Evolutionary conservation across 2,329 filamentous ascomycete species (phyloP), one percentile per base, ranked within the genome.

Genomic region (Colletotrichum sansevieriae): DNA sequence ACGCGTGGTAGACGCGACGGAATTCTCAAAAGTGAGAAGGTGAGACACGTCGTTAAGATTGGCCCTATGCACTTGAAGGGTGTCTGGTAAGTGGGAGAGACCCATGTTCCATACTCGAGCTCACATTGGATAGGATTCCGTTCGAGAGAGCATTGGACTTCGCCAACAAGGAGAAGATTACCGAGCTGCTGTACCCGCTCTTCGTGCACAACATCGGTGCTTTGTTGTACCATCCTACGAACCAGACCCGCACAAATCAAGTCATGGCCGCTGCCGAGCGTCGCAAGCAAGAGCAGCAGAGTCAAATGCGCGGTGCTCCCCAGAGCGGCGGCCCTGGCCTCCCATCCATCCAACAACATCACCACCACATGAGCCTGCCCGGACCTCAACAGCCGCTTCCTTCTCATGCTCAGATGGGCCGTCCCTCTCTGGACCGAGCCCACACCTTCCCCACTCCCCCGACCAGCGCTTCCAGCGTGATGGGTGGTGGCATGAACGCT

Each of bases 91-190:
- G 92, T 83, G 67, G 20, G 10, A 25, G 51, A 37, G 13, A 35
- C 25, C 6, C 41, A 49, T 20, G 18, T 3, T 22, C 43, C 18
- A 15, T 54, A 41, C 9, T 37, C 7, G 3, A 20, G 8, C 69
- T 70, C 46, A 71, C 33, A 12, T 47, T n/a, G 8, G n/a, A 25
- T 74, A 98, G 95, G 95, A 99, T 99, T 76, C 96, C 96, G 2
- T 98, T 97, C 75, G 96, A 98, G 74, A 91, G 96, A 73, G 96
- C 96, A n/a, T 84, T 99, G 62, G 96, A 98, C 75, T 98, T 99
- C 78, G 96, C 96, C 72, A 99, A 99, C 84, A 98, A 98, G 86
- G 96, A 99, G 81, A 98, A 98, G 83, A 99, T 98, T 72, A 98
- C 96, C 0, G 95, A 98, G 81, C 84, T 95, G 55, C 83, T 98